Evolutionary conservation across 768 basidiomycete species (phyloP).

Genomic region (Leccinum barrowsii): DNA sequence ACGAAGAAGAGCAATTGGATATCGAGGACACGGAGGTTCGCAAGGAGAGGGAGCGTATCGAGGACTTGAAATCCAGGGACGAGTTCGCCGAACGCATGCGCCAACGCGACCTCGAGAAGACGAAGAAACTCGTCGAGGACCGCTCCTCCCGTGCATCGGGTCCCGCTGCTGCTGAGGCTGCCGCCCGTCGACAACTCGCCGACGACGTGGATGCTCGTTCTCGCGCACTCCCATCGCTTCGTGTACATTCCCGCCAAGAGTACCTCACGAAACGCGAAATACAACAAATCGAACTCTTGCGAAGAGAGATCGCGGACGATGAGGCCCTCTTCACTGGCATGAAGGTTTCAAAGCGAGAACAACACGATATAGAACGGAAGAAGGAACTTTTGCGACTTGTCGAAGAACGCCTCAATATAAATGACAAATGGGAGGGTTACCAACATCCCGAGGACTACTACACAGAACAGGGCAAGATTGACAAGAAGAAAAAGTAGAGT

Average conservation of each 20-base stretch:
- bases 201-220: constrained; percentile 65
- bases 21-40: constrained; percentile 73
- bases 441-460: constrained; percentile 96
- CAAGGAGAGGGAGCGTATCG: constrained; percentile 67
- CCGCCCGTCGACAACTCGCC: constrained; percentile 73
- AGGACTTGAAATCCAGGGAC: constrained; percentile 85
- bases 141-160: constrained; percentile 74
- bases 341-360: constrained; percentile 83
- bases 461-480: constrained; percentile 97
- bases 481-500: constrained; percentile 92
- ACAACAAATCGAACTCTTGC: constrained; percentile 91
- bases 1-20: constrained; percentile 43
- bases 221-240: constrained; percentile 62
- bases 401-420: constrained; percentile 90
- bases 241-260: constrained; percentile 88
- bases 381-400: constrained; percentile 89
- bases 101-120: constrained; percentile 76
- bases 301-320: constrained; percentile 92
- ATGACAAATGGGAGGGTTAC: constrained; percentile 96
- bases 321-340: constrained; percentile 88
- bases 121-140: constrained; percentile 90
- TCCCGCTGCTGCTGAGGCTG: constrained; percentile 74
- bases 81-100: constrained; percentile 88
- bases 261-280: constrained; percentile 95
- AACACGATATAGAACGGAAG: constrained; percentile 79